Conservation (phyloP, 306 rosid species). For the Sicyos baderoa region DNA sequence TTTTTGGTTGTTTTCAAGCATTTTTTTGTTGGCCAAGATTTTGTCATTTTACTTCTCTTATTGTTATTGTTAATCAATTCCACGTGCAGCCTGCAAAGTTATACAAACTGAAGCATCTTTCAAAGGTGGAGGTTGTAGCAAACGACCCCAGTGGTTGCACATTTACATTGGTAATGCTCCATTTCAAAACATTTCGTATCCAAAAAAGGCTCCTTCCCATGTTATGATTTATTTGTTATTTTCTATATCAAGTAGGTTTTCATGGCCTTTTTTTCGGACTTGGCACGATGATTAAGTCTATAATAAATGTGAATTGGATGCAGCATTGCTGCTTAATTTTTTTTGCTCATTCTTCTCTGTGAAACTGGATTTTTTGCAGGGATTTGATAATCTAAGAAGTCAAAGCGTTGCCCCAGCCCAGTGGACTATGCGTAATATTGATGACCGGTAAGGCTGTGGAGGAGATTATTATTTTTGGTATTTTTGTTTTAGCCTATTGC, state of each 20-base stretch:
- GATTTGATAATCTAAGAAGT: conserved; percentile 85
- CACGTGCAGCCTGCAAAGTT: conserved; percentile 76
- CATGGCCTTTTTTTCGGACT: neutral
- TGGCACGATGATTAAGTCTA: neutral
- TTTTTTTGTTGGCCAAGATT: neutral
- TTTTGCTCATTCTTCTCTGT: no score
- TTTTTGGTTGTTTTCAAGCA: neutral
- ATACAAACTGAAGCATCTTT: conserved; percentile 90
- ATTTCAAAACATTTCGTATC: conserved; percentile 1
- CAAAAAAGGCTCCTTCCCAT: conserved; percentile 2
- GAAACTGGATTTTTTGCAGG: conserved; percentile 61
- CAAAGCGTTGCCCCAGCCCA: conserved; percentile 88
- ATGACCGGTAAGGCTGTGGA: conserved; percentile 63
- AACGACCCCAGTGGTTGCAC: conserved; percentile 88
- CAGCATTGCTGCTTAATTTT: neutral
- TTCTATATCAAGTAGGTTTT: no score
- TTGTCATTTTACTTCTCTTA: conserved; percentile 2
- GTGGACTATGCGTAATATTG: conserved; percentile 94
- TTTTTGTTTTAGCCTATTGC: neutral
- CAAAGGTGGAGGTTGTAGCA: conserved; percentile 79
- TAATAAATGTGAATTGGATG: conserved; percentile 15
- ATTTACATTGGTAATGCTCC: conserved; percentile 69
- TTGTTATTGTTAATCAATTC: conserved; percentile 8
- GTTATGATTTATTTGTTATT: neutral
- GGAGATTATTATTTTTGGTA: neutral